Base-by-base conservation (phyloP, 75 land plant species). In the Isoetes taiwanensis region DNA sequence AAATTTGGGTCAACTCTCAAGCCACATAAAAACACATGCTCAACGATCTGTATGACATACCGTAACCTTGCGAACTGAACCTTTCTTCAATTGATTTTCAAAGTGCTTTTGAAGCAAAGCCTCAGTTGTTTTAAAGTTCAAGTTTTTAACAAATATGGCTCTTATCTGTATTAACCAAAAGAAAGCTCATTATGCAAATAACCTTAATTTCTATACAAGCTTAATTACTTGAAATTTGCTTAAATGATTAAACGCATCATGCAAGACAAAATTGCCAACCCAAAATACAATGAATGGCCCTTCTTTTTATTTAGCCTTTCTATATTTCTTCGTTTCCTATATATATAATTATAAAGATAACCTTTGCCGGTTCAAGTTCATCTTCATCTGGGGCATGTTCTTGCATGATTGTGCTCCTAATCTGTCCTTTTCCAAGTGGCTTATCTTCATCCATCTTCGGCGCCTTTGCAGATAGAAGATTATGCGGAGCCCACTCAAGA, bases 401-500 rank as follows among this genome's bases (percentile, higher is more conserved):
- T n/a, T n/a, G n/a, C n/a, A n/a, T n/a, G n/a, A n/a, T n/a, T n/a
- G n/a, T n/a, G n/a, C n/a, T n/a, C n/a, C n/a, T n/a, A n/a, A n/a
- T n/a, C n/a, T n/a, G n/a, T n/a, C n/a, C n/a, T n/a, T n/a, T n/a
- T n/a, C n/a, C n/a, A n/a, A n/a, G n/a, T n/a, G n/a, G n/a, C n/a
- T n/a, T n/a, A n/a, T n/a, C n/a, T n/a, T n/a, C n/a, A n/a, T n/a
- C n/a, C n/a, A n/a, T n/a, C n/a, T n/a, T n/a, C n/a, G n/a, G n/a
- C n/a, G n/a, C 34, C 31, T 28, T 65, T 59, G 57, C 68, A 50
- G 21, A 57, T 11, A 90, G 71, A 53, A 93, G 68, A 42, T 80
- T 52, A 2, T 40, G 63, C 52, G 96, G 96, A 30, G 96, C 96
- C 98, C 98, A 93, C 63, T 93, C 98, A 71, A 93, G 62, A 61